phyloP scores from a whole-genome alignment of 2,329 filamentous ascomycete species.

The Diaporthe citriasiana region DNA sequence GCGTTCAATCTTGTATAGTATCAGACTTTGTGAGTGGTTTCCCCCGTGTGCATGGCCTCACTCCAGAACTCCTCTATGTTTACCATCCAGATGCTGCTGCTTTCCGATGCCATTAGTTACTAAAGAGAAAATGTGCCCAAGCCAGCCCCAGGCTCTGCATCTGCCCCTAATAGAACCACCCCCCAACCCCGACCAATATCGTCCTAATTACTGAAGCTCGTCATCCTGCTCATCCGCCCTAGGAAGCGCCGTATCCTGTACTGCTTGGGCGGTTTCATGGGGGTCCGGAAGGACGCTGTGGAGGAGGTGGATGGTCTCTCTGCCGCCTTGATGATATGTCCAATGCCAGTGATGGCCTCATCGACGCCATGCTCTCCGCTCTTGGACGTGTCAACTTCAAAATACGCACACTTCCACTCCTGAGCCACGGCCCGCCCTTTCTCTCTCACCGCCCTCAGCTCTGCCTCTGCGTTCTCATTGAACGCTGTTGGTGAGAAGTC shows the following conservation, averaged over 20 bases:
- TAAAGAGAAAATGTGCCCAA: slow-evolving; percentile 10
- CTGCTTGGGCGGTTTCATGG: slow-evolving; percentile 42
- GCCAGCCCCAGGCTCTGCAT: neutral
- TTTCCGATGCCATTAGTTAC: slow-evolving; percentile 33
- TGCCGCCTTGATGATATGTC: slow-evolving; percentile 40
- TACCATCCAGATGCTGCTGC: slow-evolving; percentile 20
- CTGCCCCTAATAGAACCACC: neutral
- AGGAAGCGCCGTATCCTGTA: slow-evolving; percentile 42
- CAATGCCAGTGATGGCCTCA: slow-evolving; percentile 41
- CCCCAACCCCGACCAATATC: neutral
- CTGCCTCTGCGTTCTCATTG: slow-evolving; percentile 39
- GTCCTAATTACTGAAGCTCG: slow-evolving; percentile 35
- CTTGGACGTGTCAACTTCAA: slow-evolving; percentile 41
- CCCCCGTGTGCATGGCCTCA: slow-evolving; percentile 22
- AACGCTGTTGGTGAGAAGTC: slow-evolving; percentile 40
- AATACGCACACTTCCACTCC: slow-evolving; percentile 42
- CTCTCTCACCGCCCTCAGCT: slow-evolving; percentile 42
- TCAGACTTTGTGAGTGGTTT: slow-evolving; percentile 7
- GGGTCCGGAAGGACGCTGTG: slow-evolving; percentile 41
- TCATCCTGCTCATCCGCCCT: slow-evolving; percentile 41
- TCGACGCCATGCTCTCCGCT: slow-evolving; percentile 40
- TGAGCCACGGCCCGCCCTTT: slow-evolving; percentile 40
- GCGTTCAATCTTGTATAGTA: neutral
- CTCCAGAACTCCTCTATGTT: slow-evolving; percentile 28
- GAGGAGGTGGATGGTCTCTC: slow-evolving; percentile 42